Percentiles rank a stretch among this genome's conserved stretches.
These are phyloP conservation scores for Myxozyma melibiosi DNA, from an alignment of 805 yeast genomes.

Conservation along the genomic window DNA sequence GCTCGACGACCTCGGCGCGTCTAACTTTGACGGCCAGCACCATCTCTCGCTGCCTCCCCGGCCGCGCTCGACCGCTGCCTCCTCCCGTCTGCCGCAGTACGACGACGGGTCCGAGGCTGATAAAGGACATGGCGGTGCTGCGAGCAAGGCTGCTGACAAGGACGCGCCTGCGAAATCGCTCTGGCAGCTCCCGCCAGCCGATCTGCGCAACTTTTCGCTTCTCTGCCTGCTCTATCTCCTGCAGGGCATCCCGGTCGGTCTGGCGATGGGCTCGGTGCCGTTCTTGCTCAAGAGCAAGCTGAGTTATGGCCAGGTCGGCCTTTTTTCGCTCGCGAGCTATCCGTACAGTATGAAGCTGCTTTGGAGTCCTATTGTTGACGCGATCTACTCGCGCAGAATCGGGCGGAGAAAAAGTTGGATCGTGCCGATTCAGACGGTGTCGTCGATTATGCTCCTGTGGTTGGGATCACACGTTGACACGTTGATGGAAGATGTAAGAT, in stretches of 20 bases:
- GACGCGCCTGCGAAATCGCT: conserved; percentile 28
- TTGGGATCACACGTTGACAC: conserved; percentile 63
- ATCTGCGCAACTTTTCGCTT: conserved; percentile 73
- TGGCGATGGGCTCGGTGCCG: conserved; percentile 93
- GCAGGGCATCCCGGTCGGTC: conserved; percentile 96
- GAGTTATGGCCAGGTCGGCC: conserved; percentile 84
- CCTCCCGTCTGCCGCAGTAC: conserved; percentile 17
- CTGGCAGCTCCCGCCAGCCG: conserved; percentile 45
- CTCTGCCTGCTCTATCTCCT: conserved; percentile 74
- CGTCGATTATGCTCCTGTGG: conserved; percentile 53
- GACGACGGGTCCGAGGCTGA: conserved; percentile 3
- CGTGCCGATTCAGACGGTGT: conserved; percentile 81
- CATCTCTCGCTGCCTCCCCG: conserved; percentile 29
- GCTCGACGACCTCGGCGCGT: conserved; percentile 31
- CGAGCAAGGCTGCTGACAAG: neutral
- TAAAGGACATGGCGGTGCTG: neutral
- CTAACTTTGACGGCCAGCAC: conserved; percentile 29
- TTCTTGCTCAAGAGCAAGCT: conserved; percentile 81
- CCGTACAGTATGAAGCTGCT: conserved; percentile 90
- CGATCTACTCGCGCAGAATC: conserved; percentile 62
- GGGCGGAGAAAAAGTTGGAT: conserved; percentile 95
- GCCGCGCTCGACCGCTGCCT: conserved; percentile 8
- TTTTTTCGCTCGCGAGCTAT: conserved; percentile 88
- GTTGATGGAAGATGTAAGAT: conserved; percentile 49
- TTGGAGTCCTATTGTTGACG: conserved; percentile 97